Percentiles rank a stretch among this genome's conserved stretches.
phyloP scores from a whole-genome alignment of 495 filamentous ascomycete genomes.

The Neurospora discreta region DNA sequence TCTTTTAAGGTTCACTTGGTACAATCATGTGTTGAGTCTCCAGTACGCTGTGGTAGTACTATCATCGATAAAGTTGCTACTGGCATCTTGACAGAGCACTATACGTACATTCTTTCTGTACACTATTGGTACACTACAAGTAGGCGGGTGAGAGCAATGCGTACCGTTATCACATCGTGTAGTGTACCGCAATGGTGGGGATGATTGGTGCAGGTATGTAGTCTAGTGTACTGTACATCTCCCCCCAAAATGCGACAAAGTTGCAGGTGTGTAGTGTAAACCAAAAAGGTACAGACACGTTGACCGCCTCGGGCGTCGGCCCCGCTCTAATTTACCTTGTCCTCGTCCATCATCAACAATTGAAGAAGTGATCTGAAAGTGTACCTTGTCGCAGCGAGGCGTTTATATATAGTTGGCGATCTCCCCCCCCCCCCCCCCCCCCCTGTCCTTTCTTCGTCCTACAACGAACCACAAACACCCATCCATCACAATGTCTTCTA shows the following conservation, averaged over 20 bases:
- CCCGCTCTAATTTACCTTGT: neutral
- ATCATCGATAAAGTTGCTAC: neutral
- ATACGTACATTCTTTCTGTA: too few species aligned
- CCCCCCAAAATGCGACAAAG: neutral
- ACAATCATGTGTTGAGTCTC: neutral
- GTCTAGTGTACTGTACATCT: too few species aligned
- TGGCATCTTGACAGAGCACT: neutral
- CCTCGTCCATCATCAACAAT: neutral
- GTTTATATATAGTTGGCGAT: neutral
- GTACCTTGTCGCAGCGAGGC: neutral
- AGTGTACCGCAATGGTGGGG: neutral
- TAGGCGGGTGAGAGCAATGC: too few species aligned
- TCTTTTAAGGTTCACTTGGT: neutral
- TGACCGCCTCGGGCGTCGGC: neutral
- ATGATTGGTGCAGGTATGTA: neutral
- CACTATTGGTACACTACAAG: too few species aligned
- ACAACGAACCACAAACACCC: neutral
- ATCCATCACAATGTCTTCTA: conserved; percentile 22
- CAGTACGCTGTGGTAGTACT: neutral
- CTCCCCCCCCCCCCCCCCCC: too few species aligned
- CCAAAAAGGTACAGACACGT: neutral
- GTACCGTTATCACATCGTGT: neutral
- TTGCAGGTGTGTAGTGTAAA: neutral
- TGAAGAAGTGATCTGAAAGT: neutral
- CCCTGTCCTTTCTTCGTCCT: too few species aligned